phyloP scores from a whole-genome alignment of 441 rosid species.

The Pelargonium myrrhifolium region DNA sequence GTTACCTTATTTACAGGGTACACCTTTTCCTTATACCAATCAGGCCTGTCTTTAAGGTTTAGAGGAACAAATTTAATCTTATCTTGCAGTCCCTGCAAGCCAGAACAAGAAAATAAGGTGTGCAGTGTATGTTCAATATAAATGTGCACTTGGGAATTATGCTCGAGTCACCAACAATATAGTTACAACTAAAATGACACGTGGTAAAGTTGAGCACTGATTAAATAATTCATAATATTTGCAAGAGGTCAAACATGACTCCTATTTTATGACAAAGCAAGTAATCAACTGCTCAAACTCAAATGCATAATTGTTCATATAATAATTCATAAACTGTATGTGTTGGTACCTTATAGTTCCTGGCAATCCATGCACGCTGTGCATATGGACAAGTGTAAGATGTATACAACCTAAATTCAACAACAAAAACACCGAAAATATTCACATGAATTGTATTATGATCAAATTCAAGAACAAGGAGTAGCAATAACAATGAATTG shows the following conservation, averaged over 20 bases:
- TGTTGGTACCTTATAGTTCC: constrained; percentile 11
- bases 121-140: too few species aligned
- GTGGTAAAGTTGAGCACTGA: too few species aligned
- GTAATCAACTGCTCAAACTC: not conserved
- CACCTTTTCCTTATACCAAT: constrained; percentile 52
- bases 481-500: too few species aligned
- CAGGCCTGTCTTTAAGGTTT: constrained; percentile 39
- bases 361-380: constrained; percentile 20
- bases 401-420: constrained; percentile 14
- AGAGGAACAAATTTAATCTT: constrained; percentile 36
- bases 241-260: too few species aligned
- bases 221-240: too few species aligned
- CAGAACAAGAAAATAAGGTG: not conserved
- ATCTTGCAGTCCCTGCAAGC: constrained; percentile 46
- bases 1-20: constrained; percentile 40
- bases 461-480: too few species aligned
- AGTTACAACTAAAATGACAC: too few species aligned
- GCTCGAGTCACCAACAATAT: too few species aligned
- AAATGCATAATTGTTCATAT: not conserved
- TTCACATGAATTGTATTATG: too few species aligned
- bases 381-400: constrained; percentile 17
- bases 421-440: too few species aligned
- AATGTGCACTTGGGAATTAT: too few species aligned
- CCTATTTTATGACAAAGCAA: too few species aligned
- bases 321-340: not conserved